Evolutionary conservation across 805 yeast species (phyloP).

Genomic region (Metschnikowia dekortorum): DNA sequence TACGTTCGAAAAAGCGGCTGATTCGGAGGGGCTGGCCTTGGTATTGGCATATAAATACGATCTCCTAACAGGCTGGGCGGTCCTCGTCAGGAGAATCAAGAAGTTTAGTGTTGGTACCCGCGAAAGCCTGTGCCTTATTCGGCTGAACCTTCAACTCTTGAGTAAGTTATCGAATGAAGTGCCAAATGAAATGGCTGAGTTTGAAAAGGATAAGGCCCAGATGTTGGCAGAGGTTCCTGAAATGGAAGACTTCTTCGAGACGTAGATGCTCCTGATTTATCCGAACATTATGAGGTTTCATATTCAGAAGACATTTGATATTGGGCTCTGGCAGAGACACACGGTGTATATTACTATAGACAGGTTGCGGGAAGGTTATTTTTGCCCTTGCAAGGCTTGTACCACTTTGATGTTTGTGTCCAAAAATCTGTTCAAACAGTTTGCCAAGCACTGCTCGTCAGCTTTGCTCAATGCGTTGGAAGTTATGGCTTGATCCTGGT

Average conservation of each 20-base stretch:
- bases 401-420: constrained; percentile 87
- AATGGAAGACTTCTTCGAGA: not conserved
- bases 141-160: constrained; percentile 2
- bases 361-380: constrained; percentile 11
- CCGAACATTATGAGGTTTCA: too few species aligned
- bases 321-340: not conserved
- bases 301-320: too few species aligned
- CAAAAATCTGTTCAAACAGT: constrained; percentile 80
- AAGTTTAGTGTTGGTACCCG: constrained; percentile 11
- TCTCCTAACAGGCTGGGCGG: constrained; percentile 34
- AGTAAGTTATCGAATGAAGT: not conserved
- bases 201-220: constrained; percentile 5
- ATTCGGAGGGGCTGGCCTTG: constrained; percentile 16
- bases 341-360: constrained; percentile 4
- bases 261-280: too few species aligned
- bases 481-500: constrained; percentile 41
- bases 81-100: constrained; percentile 13
- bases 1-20: constrained; percentile 11
- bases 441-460: constrained; percentile 71
- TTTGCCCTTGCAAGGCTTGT: constrained; percentile 42
- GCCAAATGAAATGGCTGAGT: not conserved
- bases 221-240: constrained; percentile 7
- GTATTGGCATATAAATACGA: constrained; percentile 29
- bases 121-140: not conserved
- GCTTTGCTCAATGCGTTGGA: constrained; percentile 45